phyloP scores from a whole-genome alignment of 163 green algal genomes.

The Chlorella variabilis region DNA sequence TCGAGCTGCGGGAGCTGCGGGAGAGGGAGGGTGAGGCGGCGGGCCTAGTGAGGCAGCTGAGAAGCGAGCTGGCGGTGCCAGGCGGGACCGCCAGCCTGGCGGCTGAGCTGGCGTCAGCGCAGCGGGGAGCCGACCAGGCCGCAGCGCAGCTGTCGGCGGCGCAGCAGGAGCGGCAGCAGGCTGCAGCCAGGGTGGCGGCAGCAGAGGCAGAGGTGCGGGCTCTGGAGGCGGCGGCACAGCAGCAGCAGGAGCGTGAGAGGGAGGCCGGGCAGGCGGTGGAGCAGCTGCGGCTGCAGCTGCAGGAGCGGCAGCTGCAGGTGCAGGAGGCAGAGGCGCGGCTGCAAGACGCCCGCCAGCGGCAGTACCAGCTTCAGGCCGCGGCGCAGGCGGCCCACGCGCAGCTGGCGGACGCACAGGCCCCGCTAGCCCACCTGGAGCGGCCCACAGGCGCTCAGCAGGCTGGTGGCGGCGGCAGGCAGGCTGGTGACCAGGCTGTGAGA shows the following conservation, averaged over 20 bases:
- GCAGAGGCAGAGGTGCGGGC: neutral
- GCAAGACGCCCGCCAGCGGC: neutral
- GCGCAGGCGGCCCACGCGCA: neutral
- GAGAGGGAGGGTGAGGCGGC: neutral
- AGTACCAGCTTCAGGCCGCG: neutral
- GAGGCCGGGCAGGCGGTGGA: neutral
- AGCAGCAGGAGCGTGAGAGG: neutral
- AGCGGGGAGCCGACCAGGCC: neutral
- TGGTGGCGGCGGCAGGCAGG: neutral
- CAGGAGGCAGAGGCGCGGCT: neutral
- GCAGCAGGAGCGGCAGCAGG: neutral
- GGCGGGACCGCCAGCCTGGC: neutral
- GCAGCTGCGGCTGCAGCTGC: neutral
- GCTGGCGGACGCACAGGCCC: too few relatives aligned
- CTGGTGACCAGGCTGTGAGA: constrained; percentile 11
- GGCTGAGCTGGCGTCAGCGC: neutral
- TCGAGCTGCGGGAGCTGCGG: neutral
- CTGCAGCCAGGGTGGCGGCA: neutral
- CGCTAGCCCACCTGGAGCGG: neutral
- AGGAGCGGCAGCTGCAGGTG: neutral
- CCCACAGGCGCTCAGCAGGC: neutral
- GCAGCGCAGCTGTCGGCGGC: neutral
- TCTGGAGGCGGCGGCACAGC: neutral
- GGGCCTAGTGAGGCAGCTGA: neutral
- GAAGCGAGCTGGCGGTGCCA: neutral